Evolutionary conservation across 495 filamentous ascomycete species (phyloP), one percentile per base, ranked within the genome.

Genomic region (Parachaetomium inaequale): DNA sequence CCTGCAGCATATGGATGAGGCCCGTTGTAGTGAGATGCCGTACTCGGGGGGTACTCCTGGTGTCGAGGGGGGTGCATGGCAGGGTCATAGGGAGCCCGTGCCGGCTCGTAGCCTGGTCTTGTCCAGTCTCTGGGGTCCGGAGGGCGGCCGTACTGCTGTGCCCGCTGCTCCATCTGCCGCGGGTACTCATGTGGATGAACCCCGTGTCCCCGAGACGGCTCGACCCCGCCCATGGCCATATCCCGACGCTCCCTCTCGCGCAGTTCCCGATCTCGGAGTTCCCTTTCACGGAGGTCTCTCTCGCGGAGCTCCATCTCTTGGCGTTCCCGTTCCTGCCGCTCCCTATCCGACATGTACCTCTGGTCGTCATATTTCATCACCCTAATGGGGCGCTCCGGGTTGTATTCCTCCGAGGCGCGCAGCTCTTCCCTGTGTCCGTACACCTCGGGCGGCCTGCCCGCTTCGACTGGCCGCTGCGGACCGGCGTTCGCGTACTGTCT

Each of bases 81-180:
- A 10, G 72, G 72, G 31, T 75, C 75, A 60, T 80, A 81, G 0
- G 72, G 70, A 21, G 73, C 67, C 55, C 76, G 71, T 17, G 68
- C 70, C 42, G 74, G 74, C 46, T 81, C 76, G 42, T 71, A 79
- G 2, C 72, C 66, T 40, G 74, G 74, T 40, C 76, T 70, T 11
- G 70, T 69, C 77, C 79, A 80, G 51, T 82, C 79, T 64, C 78
- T 71, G 21, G 72, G 72, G 55, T 81, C 78, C 26, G 73, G 74
- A 47, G 72, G 74, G 28, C 77, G 74, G 46, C 67, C 69, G 59
- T 76, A 79, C n/a, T 66, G 70, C 36, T 72, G 72, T 8, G 72
- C 67, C 29, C 67, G 64, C 36, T 74, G 66, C 26, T 79, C 76
- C 54, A 75, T 64, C 25, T 66, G 66, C 1, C 70, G 69, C 2